Evolutionary conservation across 2,329 filamentous ascomycete species (phyloP).

Genomic region (Alternaria longipes): DNA sequence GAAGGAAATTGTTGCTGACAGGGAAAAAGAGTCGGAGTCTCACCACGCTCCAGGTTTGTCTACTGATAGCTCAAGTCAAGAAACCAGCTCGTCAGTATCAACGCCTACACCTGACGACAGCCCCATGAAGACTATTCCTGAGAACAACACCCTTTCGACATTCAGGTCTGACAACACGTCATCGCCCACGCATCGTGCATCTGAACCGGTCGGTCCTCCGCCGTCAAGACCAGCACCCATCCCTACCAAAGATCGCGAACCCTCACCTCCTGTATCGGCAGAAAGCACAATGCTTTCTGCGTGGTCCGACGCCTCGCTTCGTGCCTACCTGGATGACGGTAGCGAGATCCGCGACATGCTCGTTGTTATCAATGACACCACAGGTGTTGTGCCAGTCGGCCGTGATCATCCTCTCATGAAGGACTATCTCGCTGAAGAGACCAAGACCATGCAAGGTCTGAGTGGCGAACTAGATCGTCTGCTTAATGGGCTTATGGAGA

Average conservation of each 20-base stretch:
- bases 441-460: slow-evolving; percentile 84
- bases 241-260: slow-evolving; percentile 32
- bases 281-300: slow-evolving; percentile 66
- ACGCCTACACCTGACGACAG: slow-evolving; percentile 47
- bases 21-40: slow-evolving; percentile 41
- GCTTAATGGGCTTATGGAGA: slow-evolving; percentile 78
- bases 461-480: slow-evolving; percentile 89
- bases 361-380: slow-evolving; percentile 91
- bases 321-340: slow-evolving; percentile 89
- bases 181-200: slow-evolving; percentile 36
- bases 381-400: slow-evolving; percentile 78
- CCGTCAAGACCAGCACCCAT: slow-evolving; percentile 52
- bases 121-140: slow-evolving; percentile 39
- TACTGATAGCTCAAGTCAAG: slow-evolving; percentile 75
- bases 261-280: slow-evolving; percentile 43
- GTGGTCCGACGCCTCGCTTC: slow-evolving; percentile 88
- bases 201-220: slow-evolving; percentile 29
- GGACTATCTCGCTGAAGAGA: slow-evolving; percentile 85
- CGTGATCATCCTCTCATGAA: slow-evolving; percentile 86
- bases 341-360: slow-evolving; percentile 89
- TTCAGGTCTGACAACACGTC: slow-evolving; percentile 29
- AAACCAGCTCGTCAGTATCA: slow-evolving; percentile 54
- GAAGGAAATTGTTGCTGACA: slow-evolving; percentile 24
- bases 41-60: slow-evolving; percentile 70
- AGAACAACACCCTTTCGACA: slow-evolving; percentile 33